Evolutionary conservation across 1,284 basidiomycete genomes (phyloP).

Genomic region (Leccinum pseudoinsigne): DNA sequence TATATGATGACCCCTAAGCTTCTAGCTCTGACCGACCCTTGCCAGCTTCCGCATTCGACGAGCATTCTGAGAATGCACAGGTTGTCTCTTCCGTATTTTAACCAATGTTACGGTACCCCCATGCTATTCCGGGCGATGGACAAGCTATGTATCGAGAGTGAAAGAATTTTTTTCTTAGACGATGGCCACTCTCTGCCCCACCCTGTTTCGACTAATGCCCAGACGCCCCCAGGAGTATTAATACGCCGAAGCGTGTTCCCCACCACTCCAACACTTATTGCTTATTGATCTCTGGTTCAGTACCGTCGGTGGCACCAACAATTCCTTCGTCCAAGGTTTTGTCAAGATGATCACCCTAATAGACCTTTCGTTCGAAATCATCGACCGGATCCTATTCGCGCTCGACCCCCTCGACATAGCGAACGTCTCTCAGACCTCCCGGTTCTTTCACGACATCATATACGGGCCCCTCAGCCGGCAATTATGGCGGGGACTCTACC

Average conservation of each 20-base stretch:
- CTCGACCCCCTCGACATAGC: slow-evolving; percentile 60
- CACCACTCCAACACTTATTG: slow-evolving; percentile 2
- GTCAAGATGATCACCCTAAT: slow-evolving; percentile 23
- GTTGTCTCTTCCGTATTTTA: slow-evolving; percentile 1
- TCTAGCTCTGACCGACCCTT: slow-evolving; percentile 2
- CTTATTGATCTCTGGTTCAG: not conserved
- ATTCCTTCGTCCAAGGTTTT: not conserved
- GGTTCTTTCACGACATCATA: slow-evolving; percentile 42
- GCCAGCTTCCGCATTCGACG: not conserved
- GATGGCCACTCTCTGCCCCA: slow-evolving; percentile 19
- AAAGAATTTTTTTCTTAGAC: slow-evolving; percentile 29
- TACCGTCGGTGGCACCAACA: not conserved
- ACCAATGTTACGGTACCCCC: slow-evolving; percentile 2
- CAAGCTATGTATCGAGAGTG: slow-evolving; percentile 13
- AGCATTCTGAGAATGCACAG: not conserved
- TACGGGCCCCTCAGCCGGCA: slow-evolving; percentile 45
- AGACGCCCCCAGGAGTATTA: slow-evolving; percentile 6
- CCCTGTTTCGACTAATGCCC: slow-evolving; percentile 22
- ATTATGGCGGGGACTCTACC: slow-evolving; percentile 65
- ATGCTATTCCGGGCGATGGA: slow-evolving; percentile 10
- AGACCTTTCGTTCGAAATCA: slow-evolving; percentile 52
- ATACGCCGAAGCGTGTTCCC: not conserved
- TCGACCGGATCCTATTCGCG: slow-evolving; percentile 52
- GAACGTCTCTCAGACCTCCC: slow-evolving; percentile 48
- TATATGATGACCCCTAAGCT: slow-evolving; percentile 4